Percentiles rank a stretch among this genome's conserved stretches.
These are phyloP conservation scores for Rhizopogon rudus DNA, from an alignment of 768 basidiomycete genomes.

Conservation along the genomic window DNA sequence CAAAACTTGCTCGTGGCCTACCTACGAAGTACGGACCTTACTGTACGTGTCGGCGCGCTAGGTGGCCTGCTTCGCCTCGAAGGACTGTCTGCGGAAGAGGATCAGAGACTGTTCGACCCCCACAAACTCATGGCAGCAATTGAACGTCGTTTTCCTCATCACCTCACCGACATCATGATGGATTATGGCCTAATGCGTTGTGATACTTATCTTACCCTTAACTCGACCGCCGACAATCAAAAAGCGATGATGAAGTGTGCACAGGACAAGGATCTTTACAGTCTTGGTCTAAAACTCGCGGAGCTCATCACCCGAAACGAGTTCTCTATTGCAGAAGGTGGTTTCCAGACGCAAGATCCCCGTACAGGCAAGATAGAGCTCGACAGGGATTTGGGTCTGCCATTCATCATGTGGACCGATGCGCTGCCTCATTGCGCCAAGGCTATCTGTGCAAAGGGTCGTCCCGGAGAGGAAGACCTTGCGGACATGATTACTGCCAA, in stretches of 20 bases:
- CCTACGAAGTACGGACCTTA: constrained; percentile 51
- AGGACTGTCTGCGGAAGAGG: constrained; percentile 35
- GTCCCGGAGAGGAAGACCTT: constrained; percentile 38
- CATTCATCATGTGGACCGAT: constrained; percentile 57
- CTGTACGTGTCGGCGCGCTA: constrained; percentile 45
- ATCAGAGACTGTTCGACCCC: constrained; percentile 46
- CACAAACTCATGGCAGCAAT: constrained; percentile 37
- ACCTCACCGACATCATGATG: constrained; percentile 41
- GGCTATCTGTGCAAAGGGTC: constrained; percentile 44
- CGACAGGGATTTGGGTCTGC: constrained; percentile 42
- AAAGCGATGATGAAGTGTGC: constrained; percentile 47
- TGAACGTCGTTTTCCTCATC: constrained; percentile 37
- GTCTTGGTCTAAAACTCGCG: constrained; percentile 46
- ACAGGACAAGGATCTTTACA: constrained; percentile 43
- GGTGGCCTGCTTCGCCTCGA: constrained; percentile 52
- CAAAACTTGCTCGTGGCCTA: constrained; percentile 51
- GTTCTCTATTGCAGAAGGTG: constrained; percentile 56
- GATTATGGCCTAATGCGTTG: constrained; percentile 43
- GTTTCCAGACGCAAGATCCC: constrained; percentile 41
- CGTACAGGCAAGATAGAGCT: constrained; percentile 36
- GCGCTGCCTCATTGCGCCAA: constrained; percentile 55
- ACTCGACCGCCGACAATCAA: constrained; percentile 39
- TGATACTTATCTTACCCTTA: constrained; percentile 43
- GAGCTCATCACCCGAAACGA: constrained; percentile 52
- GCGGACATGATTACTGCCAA: constrained; percentile 69